Conservation (phyloP, 2,329 filamentous ascomycete species). For the Lasiodiplodia citricola region DNA sequence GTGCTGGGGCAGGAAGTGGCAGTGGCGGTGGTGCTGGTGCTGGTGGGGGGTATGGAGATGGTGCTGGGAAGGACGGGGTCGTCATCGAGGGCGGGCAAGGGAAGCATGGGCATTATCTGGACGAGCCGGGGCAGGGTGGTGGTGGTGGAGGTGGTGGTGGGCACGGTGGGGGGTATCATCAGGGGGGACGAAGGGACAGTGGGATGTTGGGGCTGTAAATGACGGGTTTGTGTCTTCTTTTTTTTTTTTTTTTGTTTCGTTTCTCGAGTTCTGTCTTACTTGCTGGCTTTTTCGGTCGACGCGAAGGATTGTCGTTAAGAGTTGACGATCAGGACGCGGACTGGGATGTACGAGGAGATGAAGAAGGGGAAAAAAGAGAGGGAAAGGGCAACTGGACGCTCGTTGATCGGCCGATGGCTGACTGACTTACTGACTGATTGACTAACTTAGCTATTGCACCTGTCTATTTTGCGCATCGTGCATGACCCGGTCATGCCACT, state of each 20-base stretch:
- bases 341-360: not conserved
- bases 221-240: not conserved
- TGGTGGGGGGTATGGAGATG: not conserved
- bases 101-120: not conserved
- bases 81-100: not conserved
- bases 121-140: not conserved
- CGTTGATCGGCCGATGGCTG: not conserved
- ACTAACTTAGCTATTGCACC: not conserved
- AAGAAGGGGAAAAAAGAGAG: not conserved
- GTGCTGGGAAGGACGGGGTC: not conserved
- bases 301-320: not conserved
- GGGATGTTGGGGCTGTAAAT: conserved; percentile 26
- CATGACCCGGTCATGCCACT: not conserved
- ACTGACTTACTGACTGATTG: not conserved
- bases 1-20: too few species aligned
- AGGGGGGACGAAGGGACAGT: conserved; percentile 21
- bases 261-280: not conserved
- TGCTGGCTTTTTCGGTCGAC: not conserved
- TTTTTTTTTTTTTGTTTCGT: not conserved
- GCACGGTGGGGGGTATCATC: not conserved
- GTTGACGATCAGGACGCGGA: not conserved
- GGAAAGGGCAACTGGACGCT: not conserved
- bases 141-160: not conserved
- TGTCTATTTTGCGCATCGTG: conserved; percentile 5
- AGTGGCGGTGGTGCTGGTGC: not conserved